Percentiles rank a stretch among this genome's conserved stretches.
Evolutionary conservation across 495 filamentous ascomycete species (phyloP).

Genomic region (Cudoniella acicularis): DNA sequence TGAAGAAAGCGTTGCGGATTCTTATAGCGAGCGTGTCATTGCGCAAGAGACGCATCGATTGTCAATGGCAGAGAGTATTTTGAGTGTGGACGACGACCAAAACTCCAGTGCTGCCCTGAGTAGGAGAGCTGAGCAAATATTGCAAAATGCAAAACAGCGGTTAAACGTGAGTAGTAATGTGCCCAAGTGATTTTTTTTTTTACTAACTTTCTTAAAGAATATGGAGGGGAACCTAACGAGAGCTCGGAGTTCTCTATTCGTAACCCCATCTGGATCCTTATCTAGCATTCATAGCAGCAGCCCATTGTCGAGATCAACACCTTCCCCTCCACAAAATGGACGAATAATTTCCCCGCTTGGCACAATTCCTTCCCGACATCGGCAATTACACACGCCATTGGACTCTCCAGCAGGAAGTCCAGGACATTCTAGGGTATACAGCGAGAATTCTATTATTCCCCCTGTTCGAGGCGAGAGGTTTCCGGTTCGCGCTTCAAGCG

Average conservation of each 20-base stretch:
- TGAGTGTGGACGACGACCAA: slow-evolving; percentile 33
- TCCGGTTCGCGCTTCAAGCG: slow-evolving; percentile 19
- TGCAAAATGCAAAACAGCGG: slow-evolving; percentile 85
- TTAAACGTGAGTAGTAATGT: slow-evolving; percentile 62
- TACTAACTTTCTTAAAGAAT: slow-evolving; percentile 48
- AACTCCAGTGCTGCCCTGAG: slow-evolving; percentile 73
- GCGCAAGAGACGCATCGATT: slow-evolving; percentile 18
- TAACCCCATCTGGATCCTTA: slow-evolving; percentile 54
- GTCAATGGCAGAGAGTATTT: slow-evolving; percentile 10
- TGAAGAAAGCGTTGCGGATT: slow-evolving; percentile 52
- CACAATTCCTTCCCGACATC: slow-evolving; percentile 31
- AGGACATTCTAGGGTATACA: slow-evolving; percentile 53
- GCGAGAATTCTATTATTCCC: slow-evolving; percentile 53
- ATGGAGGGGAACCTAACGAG: slow-evolving; percentile 88
- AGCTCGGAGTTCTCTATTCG: slow-evolving; percentile 67
- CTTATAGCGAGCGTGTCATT: slow-evolving; percentile 22
- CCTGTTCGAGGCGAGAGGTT: slow-evolving; percentile 28
- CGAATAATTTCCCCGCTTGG: slow-evolving; percentile 17
- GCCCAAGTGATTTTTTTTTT: neutral
- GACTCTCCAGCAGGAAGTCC: slow-evolving; percentile 32
- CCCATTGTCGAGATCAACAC: slow-evolving; percentile 27
- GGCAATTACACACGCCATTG: slow-evolving; percentile 28
- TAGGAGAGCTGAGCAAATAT: slow-evolving; percentile 78
- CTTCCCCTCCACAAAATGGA: slow-evolving; percentile 22
- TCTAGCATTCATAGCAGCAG: slow-evolving; percentile 35